These are phyloP conservation scores for Phytophthora citricola DNA, from an alignment of 352 stramenopile genomes.

Conservation along the genomic window DNA sequence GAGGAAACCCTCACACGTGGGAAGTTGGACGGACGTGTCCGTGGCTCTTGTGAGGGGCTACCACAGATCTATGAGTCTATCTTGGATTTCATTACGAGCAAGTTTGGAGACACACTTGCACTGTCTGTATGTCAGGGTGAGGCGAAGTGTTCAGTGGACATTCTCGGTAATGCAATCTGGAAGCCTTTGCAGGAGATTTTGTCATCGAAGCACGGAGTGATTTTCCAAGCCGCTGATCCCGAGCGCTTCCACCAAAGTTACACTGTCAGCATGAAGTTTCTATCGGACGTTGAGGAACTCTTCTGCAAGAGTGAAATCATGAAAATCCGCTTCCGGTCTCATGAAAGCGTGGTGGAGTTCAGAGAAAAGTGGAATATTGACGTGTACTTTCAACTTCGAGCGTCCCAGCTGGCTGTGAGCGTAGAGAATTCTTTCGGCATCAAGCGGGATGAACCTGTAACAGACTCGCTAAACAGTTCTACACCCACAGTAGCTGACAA, in stretches of 20 bases:
- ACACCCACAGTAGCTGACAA: slow-evolving; percentile 5
- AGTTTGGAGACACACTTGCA: slow-evolving; percentile 66
- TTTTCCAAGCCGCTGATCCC: slow-evolving; percentile 84
- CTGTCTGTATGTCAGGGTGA: slow-evolving; percentile 75
- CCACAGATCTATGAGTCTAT: slow-evolving; percentile 76
- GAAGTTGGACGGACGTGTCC: slow-evolving; percentile 73
- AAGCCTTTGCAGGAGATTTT: slow-evolving; percentile 77
- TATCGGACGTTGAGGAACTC: slow-evolving; percentile 53
- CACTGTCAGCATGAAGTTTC: slow-evolving; percentile 77
- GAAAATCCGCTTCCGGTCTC: slow-evolving; percentile 68
- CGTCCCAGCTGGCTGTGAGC: slow-evolving; percentile 53
- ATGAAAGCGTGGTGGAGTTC: slow-evolving; percentile 81
- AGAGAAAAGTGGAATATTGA: slow-evolving; percentile 91
- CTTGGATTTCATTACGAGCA: slow-evolving; percentile 74
- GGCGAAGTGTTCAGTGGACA: slow-evolving; percentile 72
- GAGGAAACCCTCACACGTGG: slow-evolving; percentile 81
- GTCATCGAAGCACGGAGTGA: slow-evolving; percentile 71
- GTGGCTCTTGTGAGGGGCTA: slow-evolving; percentile 82
- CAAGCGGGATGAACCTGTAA: slow-evolving; percentile 33
- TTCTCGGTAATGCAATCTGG: slow-evolving; percentile 86
- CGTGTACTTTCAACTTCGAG: slow-evolving; percentile 87
- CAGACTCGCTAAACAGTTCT: slow-evolving; percentile 4
- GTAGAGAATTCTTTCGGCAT: slow-evolving; percentile 61
- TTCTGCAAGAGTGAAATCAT: slow-evolving; percentile 68
- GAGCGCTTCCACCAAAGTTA: slow-evolving; percentile 87